Evolutionary conservation across 257 asterid genomes (phyloP).

Genomic region (Solanum ahanhuiri): DNA sequence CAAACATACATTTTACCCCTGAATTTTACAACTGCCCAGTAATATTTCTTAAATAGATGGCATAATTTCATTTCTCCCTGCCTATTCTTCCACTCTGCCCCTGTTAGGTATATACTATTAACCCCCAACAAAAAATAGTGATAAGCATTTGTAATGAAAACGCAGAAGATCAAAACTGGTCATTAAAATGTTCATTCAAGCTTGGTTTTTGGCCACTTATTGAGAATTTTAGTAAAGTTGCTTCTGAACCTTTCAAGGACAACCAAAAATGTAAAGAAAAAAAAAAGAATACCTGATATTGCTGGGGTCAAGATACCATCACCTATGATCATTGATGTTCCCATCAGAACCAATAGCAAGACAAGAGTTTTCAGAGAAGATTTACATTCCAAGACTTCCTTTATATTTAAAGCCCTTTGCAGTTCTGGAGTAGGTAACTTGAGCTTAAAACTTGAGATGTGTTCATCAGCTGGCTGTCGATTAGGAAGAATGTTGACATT

Average conservation of each 20-base stretch:
- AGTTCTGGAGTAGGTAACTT: conserved; percentile 89
- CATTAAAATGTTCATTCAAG: background rate
- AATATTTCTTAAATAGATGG: background rate
- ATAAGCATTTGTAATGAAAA: background rate
- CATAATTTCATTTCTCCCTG: background rate
- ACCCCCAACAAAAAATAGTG: background rate
- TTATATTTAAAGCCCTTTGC: conserved; percentile 77
- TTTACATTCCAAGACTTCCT: conserved; percentile 67
- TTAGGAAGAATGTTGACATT: conserved; percentile 86
- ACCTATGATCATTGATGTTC: conserved; percentile 93
- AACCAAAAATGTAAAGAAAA: background rate
- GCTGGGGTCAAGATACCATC: conserved; percentile 98
- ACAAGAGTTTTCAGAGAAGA: conserved; percentile 44
- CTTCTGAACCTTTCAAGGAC: background rate
- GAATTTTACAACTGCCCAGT: background rate
- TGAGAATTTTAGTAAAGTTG: background rate
- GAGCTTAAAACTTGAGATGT: conserved; percentile 87
- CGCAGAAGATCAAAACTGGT: background rate
- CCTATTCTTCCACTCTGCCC: background rate
- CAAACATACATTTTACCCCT: background rate
- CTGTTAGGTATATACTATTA: background rate
- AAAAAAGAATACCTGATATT: conserved; percentile 55
- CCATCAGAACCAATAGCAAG: conserved; percentile 74
- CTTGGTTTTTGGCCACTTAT: background rate
- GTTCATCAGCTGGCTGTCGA: conserved; percentile 77